Conservation (phyloP, 169 alveolate genomes). For the Plasmodium adleri region DNA sequence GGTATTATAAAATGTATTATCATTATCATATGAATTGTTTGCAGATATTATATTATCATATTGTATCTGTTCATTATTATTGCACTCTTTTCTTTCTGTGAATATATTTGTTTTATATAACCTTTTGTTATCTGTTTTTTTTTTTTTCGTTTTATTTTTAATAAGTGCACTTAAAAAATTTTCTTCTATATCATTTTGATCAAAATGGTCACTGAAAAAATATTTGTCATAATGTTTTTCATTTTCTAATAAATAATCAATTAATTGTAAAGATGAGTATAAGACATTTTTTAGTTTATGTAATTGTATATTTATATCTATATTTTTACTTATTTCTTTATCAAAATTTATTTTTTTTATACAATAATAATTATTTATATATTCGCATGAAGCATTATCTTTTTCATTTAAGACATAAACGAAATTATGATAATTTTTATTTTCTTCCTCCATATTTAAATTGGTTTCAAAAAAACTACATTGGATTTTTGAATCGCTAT, state of each 20-base stretch:
- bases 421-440: constrained; percentile 51
- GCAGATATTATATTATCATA: not conserved
- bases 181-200: constrained; percentile 13
- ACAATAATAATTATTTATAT: constrained; percentile 27
- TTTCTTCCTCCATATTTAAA: constrained; percentile 34
- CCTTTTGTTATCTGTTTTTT: not conserved
- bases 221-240: not conserved
- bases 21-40: not conserved
- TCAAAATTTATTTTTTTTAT: constrained; percentile 11
- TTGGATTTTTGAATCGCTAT: not conserved
- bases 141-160: constrained; percentile 22
- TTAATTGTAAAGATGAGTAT: constrained; percentile 13
- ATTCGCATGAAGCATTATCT: constrained; percentile 12
- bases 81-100: not conserved
- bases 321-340: not conserved
- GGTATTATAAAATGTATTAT: not conserved
- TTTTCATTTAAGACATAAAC: constrained; percentile 13
- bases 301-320: constrained; percentile 61
- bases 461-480: constrained; percentile 13
- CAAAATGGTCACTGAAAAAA: not conserved
- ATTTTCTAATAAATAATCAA: constrained; percentile 16
- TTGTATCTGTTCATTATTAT: not conserved
- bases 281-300: constrained; percentile 42
- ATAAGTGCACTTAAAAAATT: not conserved
- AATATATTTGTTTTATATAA: constrained; percentile 1